phyloP scores from a whole-genome alignment of 495 filamentous ascomycete genomes.

The Oidiodendron maius region DNA sequence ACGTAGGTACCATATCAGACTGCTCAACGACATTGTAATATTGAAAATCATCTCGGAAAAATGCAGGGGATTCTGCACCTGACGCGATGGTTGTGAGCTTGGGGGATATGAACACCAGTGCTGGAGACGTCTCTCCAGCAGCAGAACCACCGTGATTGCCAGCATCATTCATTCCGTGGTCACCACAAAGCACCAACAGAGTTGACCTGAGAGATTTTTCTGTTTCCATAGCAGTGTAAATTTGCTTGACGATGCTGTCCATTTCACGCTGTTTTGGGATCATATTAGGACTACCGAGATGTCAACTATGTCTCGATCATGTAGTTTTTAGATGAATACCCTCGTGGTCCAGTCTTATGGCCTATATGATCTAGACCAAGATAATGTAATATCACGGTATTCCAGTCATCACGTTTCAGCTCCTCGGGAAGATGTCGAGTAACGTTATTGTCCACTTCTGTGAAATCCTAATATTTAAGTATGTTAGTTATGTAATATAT shows the following conservation, averaged over 20 bases:
- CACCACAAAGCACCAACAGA: constrained; percentile 80
- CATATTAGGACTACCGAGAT: constrained; percentile 61
- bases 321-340: constrained; percentile 35
- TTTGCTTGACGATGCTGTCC: constrained; percentile 71
- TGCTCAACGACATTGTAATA: constrained; percentile 85
- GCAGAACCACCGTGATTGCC: constrained; percentile 95
- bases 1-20: constrained; percentile 83
- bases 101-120: constrained; percentile 86
- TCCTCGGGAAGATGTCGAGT: constrained; percentile 81
- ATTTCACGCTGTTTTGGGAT: constrained; percentile 89
- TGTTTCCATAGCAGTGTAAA: constrained; percentile 70
- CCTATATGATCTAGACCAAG: constrained; percentile 96
- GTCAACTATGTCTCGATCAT: background rate
- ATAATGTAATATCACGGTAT: constrained; percentile 90
- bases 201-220: constrained; percentile 67
- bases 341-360: constrained; percentile 88
- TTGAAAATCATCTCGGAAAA: constrained; percentile 54
- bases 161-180: constrained; percentile 99
- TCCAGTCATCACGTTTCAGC: constrained; percentile 76
- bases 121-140: constrained; percentile 87
- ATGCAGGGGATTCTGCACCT: constrained; percentile 35
- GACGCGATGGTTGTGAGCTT: constrained; percentile 57
- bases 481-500: constrained; percentile 22
- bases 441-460: constrained; percentile 96
- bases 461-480: constrained; percentile 70